Base-by-base conservation (phyloP, 371 early-diverging fungal species). In the Parasitella parasitica region DNA sequence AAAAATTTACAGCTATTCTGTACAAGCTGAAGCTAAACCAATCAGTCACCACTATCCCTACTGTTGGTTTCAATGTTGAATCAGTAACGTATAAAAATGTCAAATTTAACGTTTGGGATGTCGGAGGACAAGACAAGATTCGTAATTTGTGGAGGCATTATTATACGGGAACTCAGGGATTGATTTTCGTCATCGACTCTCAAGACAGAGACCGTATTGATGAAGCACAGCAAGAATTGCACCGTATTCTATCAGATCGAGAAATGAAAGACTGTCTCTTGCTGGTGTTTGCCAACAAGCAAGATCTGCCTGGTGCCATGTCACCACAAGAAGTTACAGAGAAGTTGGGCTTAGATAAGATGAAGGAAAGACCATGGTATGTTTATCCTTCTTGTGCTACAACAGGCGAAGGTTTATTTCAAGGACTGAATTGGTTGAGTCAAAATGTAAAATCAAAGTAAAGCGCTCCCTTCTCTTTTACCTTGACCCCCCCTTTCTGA, bases 111-210 rank as follows among this genome's bases (percentile, higher is more conserved):
- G 94, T 93, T 66, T 92, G 94, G 77, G 94, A 94, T 73, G 91
- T 94, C 2, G 94, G 94, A 54, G 94, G 94, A 64, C 94, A 94
- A 74, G 91, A 91, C 67, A 94, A 92, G 79, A 94, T 94, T 70
- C 82, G 94, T 57, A 92, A 92, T 36, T 75, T 93, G 34, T 94
- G 94, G 94, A 83, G 93, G 64, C 93, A 93, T 64, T 94, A 94
- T 75, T 93, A 90, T 67, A 88, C 91, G 4, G 91, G 91, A 18
- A 93, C 93, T 16, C 92, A 94, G 67, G 93, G 91, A 38, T 73
- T 94, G 37, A 90, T 94, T 58, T 93, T 92, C 69, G 93, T 94
- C 2, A 89, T 94, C 27, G 94, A 94, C 67, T 89, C 90, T 18
- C 86, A 86, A 65, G 94, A 92, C 65, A 77, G 84, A 16, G 92